These are phyloP conservation scores for Ogataea wickerhamii DNA, from an alignment of 805 yeast genomes.

Conservation along the genomic window DNA sequence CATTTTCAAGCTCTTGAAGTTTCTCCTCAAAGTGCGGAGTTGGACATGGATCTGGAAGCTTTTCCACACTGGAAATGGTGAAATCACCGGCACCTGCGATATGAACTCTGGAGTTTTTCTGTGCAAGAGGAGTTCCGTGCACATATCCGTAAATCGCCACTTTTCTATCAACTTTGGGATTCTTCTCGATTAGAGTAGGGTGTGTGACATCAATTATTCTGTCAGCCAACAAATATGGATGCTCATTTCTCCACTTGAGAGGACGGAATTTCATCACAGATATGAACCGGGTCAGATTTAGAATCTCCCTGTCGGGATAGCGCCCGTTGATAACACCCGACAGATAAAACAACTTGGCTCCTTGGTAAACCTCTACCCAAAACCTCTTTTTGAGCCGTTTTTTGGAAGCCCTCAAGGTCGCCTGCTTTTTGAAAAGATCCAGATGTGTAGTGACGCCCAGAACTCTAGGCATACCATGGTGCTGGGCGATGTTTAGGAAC, in stretches of 20 bases:
- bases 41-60: conserved; percentile 97
- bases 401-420: conserved; percentile 87
- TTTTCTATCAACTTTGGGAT: conserved; percentile 82
- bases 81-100: conserved; percentile 96
- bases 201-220: conserved; percentile 90
- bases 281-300: conserved; percentile 86
- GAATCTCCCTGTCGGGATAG: conserved; percentile 94
- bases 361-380: conserved; percentile 99
- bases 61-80: conserved; percentile 70
- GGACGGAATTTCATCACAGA: conserved; percentile 98
- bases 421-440: conserved; percentile 85
- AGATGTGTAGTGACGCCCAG: conserved; percentile 94
- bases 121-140: conserved; percentile 86
- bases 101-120: conserved; percentile 71
- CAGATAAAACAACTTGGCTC: conserved; percentile 91
- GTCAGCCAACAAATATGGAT: conserved; percentile 89
- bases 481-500: conserved; percentile 90
- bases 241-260: conserved; percentile 98
- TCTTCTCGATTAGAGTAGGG: conserved; percentile 73
- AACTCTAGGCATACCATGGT: conserved; percentile 98
- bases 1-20: conserved; percentile 67
- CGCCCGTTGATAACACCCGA: conserved; percentile 97
- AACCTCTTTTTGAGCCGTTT: conserved; percentile 89
- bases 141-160: conserved; percentile 91
- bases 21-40: conserved; percentile 90